Evolutionary conservation across 805 yeast species (phyloP), one percentile per base, ranked within the genome.

Genomic region (Wickerhamiella kazuoi): DNA sequence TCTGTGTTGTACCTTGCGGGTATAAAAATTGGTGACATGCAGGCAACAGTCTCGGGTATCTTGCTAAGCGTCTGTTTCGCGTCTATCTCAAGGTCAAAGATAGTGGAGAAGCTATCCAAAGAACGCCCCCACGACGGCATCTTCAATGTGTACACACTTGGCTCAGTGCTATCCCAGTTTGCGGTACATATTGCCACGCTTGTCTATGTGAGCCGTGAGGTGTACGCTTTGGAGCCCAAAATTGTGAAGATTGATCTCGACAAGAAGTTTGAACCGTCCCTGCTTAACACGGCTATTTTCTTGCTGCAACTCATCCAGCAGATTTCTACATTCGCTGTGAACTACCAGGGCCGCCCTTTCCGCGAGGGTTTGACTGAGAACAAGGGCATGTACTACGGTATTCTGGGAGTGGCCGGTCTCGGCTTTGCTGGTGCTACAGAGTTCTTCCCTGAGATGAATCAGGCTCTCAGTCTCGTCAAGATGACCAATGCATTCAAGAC

Each of bases 121-220:
- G 81, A 83, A 59, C 78, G 98, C 64, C 98, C 98, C 30, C 97
- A 86, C 64, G 87, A 90, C 34, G 96, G 97, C 45, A 90, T 90
- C 49, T 90, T 90, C 68, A 90, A 87, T 61, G 68, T 67, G 44
- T 90, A 90, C 63, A 90, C 86, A 52, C 90, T 90, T 95, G 98
- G 98, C 1, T 87, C 97, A 1, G 86, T 90, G 49, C 64, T 90
- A 45, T 93, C 95, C 34, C 98, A 90, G 62, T 90, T 90, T 69
- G 94, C 94, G 14, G 73, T 90, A 49, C 98, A 90, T 56, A 76
- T 90, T 49, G 60, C 67, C 35, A 73, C 95, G 2, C 70, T 90
- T 62, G 62, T 90, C 44, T 83, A 83, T 55, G 74, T 90, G 47
- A 80, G 94, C 11, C 59, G 66, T 36, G 93, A 81, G 60, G 86